Conservation (phyloP, 257 asterid genomes). For the Solanum lignicaule region DNA sequence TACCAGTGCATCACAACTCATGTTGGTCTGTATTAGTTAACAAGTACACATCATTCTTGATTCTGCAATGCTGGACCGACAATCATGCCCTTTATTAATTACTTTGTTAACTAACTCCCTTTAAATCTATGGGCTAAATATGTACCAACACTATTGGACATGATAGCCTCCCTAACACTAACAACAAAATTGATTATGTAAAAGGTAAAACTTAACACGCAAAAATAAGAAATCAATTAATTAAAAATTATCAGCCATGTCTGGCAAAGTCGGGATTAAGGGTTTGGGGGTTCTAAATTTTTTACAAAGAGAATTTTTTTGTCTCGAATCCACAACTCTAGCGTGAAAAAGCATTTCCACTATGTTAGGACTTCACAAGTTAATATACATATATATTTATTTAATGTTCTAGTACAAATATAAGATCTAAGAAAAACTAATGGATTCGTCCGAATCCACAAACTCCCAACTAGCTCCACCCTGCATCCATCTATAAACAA, state of each 20-base stretch:
- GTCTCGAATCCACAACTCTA: too few relatives aligned
- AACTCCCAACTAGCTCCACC: fast-evolving
- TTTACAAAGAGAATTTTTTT: too few relatives aligned
- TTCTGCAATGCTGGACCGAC: neutral
- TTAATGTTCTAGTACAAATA: too few relatives aligned
- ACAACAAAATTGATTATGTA: neutral
- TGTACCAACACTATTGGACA: neutral
- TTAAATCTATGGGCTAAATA: neutral
- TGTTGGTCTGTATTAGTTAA: neutral
- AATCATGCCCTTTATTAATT: neutral
- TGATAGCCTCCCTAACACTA: neutral
- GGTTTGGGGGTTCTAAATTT: neutral
- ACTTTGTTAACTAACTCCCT: neutral
- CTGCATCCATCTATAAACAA: neutral
- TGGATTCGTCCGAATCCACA: neutral
- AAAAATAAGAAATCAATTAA: neutral
- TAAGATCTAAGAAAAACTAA: too few relatives aligned
- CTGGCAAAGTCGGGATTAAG: too few relatives aligned
- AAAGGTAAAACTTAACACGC: neutral
- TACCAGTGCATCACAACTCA: too few relatives aligned
- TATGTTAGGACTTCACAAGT: neutral
- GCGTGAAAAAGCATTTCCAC: too few relatives aligned
- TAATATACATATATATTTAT: too few relatives aligned
- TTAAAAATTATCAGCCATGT: neutral
- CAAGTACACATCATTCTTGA: neutral